Evolutionary conservation across 371 early-diverging fungal genomes (phyloP).

Genomic region (Blyttiomyces sp.): DNA sequence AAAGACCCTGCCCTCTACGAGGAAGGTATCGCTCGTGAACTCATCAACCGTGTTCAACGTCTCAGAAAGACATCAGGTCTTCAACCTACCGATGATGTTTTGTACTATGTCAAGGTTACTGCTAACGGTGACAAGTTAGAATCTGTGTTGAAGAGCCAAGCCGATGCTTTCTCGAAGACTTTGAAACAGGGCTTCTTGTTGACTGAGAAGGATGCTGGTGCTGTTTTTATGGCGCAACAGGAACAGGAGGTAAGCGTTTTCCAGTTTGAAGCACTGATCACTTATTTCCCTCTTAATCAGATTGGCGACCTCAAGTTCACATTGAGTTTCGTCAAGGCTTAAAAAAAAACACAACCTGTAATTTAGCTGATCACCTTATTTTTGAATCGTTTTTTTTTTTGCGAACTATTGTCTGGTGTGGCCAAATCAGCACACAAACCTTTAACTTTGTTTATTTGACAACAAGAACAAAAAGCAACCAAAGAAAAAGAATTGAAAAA

Average conservation of each 20-base stretch:
- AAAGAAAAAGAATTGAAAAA: too few species aligned
- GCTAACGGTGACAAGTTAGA: conserved; percentile 69
- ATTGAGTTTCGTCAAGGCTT: conserved; percentile 4
- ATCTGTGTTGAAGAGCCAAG: conserved; percentile 66
- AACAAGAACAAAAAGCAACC: too few species aligned
- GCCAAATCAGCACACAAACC: too few species aligned
- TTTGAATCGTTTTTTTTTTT: too few species aligned
- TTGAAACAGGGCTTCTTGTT: conserved; percentile 57
- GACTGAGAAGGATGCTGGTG: conserved; percentile 31
- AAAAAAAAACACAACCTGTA: too few species aligned
- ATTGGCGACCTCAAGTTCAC: conserved; percentile 22
- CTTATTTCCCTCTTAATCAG: neutral
- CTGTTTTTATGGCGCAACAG: conserved; percentile 60
- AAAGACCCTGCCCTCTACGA: conserved; percentile 79
- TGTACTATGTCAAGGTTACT: conserved; percentile 73
- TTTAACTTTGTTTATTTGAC: too few species aligned
- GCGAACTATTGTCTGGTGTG: too few species aligned
- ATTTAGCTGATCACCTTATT: too few species aligned
- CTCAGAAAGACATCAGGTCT: conserved; percentile 92
- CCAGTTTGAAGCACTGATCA: neutral
- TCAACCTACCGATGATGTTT: conserved; percentile 82
- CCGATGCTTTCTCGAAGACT: conserved; percentile 64
- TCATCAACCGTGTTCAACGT: conserved; percentile 97
- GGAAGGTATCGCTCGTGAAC: conserved; percentile 95
- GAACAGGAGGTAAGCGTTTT: conserved; percentile 61